Percentiles rank a stretch among this genome's conserved stretches.
These are phyloP conservation scores for Xanthoconium purpureum DNA, from an alignment of 768 basidiomycete genomes.

Conservation along the genomic window DNA sequence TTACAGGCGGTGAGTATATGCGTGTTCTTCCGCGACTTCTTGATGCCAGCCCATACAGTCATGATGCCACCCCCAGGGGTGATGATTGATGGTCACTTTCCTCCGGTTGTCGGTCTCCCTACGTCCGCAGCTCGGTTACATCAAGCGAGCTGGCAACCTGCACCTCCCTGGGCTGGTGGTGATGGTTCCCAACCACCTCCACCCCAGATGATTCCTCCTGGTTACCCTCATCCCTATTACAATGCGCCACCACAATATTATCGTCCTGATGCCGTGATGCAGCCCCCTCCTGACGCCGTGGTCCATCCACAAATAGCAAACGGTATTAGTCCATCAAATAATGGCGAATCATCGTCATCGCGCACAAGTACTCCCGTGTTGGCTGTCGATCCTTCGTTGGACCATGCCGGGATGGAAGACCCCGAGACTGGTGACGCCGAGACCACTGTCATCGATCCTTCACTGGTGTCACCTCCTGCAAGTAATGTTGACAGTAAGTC, in stretches of 20 bases:
- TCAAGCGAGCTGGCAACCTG: conserved; percentile 40
- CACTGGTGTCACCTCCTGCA: conserved; percentile 29
- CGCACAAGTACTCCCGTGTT: conserved; percentile 25
- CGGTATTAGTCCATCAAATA: conserved; percentile 20
- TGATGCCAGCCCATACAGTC: conserved; percentile 28
- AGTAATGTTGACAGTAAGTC: conserved; percentile 19
- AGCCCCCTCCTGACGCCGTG: conserved; percentile 13
- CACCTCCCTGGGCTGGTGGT: conserved; percentile 29
- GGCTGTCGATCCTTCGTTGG: conserved; percentile 26
- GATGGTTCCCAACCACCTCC: conserved; percentile 38
- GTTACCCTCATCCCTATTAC: conserved; percentile 39
- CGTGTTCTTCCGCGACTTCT: background rate
- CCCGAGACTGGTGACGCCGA: conserved; percentile 14
- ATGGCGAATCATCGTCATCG: conserved; percentile 28
- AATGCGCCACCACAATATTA: conserved; percentile 45
- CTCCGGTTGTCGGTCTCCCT: conserved; percentile 43
- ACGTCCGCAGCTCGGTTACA: conserved; percentile 52
- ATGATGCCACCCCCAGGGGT: conserved; percentile 43
- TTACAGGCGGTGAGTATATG: conserved; percentile 37
- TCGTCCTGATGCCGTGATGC: conserved; percentile 34
- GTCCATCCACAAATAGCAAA: conserved; percentile 24
- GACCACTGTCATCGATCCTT: conserved; percentile 37
- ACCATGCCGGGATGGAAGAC: conserved; percentile 13
- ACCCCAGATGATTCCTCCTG: conserved; percentile 31
- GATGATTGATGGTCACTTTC: conserved; percentile 42